Evolutionary conservation across 495 filamentous ascomycete genomes (phyloP).

Genomic region (Penicillium crystallinum): DNA sequence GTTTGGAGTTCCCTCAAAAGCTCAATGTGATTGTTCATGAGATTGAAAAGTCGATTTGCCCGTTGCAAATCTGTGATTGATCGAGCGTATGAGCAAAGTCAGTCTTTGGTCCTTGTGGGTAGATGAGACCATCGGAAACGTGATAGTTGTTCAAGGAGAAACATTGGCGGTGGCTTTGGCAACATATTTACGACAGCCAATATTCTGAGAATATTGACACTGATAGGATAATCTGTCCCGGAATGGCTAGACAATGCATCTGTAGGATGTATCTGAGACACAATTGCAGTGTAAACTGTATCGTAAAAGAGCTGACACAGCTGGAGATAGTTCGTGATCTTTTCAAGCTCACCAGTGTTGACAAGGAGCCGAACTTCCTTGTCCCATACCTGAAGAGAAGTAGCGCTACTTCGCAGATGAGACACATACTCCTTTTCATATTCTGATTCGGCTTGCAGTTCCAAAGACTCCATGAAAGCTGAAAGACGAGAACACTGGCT

Average conservation of each 20-base stretch:
- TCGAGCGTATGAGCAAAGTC: background rate
- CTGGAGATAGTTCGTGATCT: background rate
- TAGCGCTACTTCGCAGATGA: background rate
- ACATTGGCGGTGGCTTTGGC: background rate
- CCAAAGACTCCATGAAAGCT: background rate
- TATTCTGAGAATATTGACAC: background rate
- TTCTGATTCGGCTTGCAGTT: background rate
- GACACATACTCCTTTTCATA: background rate
- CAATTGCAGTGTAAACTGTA: background rate
- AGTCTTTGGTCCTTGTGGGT: background rate
- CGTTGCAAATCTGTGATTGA: constrained; percentile 37
- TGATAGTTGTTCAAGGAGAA: constrained; percentile 19
- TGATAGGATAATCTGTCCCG: background rate
- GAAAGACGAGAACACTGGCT: background rate
- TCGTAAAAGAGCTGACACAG: background rate
- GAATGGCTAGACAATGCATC: background rate
- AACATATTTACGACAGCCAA: background rate
- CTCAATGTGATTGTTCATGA: constrained; percentile 20
- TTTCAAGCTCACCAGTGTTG: background rate
- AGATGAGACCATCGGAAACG: background rate
- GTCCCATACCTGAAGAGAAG: background rate
- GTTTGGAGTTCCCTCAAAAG: constrained; percentile 50
- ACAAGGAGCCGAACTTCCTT: background rate
- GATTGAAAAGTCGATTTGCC: constrained; percentile 28
- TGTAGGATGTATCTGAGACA: background rate